Evolutionary conservation across 2,329 filamentous ascomycete genomes (phyloP), one percentile per base, ranked within the genome.

Genomic region (Exophiala aquamarina): DNA sequence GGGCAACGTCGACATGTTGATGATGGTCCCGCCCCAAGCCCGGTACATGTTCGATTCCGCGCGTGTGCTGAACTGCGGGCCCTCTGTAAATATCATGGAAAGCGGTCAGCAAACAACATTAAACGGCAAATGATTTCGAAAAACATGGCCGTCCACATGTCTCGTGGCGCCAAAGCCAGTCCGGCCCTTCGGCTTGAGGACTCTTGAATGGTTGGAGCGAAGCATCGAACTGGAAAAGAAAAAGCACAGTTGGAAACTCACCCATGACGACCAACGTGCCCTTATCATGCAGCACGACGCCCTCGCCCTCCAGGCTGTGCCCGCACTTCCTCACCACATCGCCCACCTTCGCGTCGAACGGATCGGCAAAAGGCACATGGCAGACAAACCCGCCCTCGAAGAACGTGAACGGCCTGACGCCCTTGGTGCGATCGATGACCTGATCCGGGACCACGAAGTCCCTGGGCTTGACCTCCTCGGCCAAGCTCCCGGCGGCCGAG

Each of bases 391-490:
- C 93, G 9, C 63, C 64, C 59, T 74, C 72, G 66, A 97, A 98
- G 75, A 95, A 98, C 19, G 93, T 97, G 69, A 92, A 96, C 2
- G 92, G 90, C 6, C 93, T 80, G 54, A 95, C 78, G 44, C 92
- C 93, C 80, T 96, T 97, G 58, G 92, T 97, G 54, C 92, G 88
- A 74, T 98, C 93, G 66, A 97, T 96, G 67, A 95, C 81, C 75
- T 98, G 93, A 71, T 96, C 90, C 0, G 92, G 93, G 10, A 98
- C 80, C 41, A 97, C 88, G 68, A 98, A 98, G 75, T 98, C 93
- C 72, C 93, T 86, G 34, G 93, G 93, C 71, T 87, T 89, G 68
- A 98, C 92, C 63, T 89, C 82, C 74, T 96, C 93, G 66, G 87
- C 89, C 65, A 98, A 75, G 62, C 86, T 92, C 54, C 93, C 93